A percentile compares a stretch with the other conserved stretches of the same genome.
Conservation (phyloP, 2,329 filamentous ascomycete species). For the Fusarium hostae region DNA sequence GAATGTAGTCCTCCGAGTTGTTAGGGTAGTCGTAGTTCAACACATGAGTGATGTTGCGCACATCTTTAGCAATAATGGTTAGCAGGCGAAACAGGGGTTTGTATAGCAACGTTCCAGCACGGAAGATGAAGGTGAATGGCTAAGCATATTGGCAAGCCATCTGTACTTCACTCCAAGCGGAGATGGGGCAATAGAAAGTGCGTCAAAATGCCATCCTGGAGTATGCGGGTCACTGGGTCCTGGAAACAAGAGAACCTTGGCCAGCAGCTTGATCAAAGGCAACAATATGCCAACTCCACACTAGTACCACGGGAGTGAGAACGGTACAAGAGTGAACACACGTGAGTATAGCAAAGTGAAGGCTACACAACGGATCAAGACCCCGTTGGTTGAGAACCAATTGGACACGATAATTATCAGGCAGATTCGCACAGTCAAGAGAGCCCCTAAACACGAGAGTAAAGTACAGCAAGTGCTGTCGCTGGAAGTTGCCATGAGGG, state of each 20-base stretch:
- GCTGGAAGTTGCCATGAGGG: slow-evolving; percentile 66
- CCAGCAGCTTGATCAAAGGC: slow-evolving; percentile 77
- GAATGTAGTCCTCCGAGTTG: slow-evolving; percentile 98
- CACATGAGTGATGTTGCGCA: slow-evolving; percentile 99
- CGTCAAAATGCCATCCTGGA: slow-evolving; percentile 64
- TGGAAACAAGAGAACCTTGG: slow-evolving; percentile 67
- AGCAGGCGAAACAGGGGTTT: slow-evolving; percentile 69
- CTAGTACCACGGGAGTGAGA: slow-evolving; percentile 73
- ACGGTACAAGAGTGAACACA: slow-evolving; percentile 79
- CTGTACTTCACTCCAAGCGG: slow-evolving; percentile 65
- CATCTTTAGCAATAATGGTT: slow-evolving; percentile 88
- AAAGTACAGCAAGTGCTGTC: slow-evolving; percentile 76
- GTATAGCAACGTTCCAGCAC: slow-evolving; percentile 73
- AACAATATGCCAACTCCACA: slow-evolving; percentile 81
- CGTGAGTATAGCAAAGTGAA: slow-evolving; percentile 71
- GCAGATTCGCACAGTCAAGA: slow-evolving; percentile 91
- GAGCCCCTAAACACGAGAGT: slow-evolving; percentile 91
- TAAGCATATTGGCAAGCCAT: slow-evolving; percentile 62
- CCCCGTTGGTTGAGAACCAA: slow-evolving; percentile 84
- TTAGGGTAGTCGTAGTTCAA: slow-evolving; percentile 99
- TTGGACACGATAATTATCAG: slow-evolving; percentile 83
- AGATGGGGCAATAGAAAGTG: slow-evolving; percentile 68
- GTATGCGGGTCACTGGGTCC: slow-evolving; percentile 66
- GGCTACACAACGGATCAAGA: slow-evolving; percentile 74
- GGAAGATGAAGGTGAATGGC: slow-evolving; percentile 56